Evolutionary conservation across 2,329 filamentous ascomycete genomes (phyloP), one percentile per base, ranked within the genome.

Genomic region (Graphiopsis chlorocephala): DNA sequence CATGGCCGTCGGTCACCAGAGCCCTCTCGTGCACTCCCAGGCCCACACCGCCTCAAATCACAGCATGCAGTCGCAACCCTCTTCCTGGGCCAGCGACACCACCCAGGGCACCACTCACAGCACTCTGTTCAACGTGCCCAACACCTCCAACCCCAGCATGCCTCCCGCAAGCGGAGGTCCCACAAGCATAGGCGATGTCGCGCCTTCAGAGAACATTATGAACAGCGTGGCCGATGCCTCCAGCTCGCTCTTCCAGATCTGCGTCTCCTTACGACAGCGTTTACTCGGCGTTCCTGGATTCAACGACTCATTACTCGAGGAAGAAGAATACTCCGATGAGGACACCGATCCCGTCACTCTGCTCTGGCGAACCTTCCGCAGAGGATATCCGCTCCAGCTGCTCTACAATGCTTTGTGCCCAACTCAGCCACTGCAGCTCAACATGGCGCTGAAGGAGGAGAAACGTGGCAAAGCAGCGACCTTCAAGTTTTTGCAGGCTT

Each of bases 151-250:
- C 71, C 60, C 60, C 25, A 45, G 20, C 33, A 62, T 62, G 60
- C 48, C 60, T 53, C 60, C 60, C 20, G 48, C 60, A 23, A 64
- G 67, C 76, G 55, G 50, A 50, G 67, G 63, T 58, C 78, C 78
- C 17, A 77, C 78, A 61, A 71, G 76, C 64, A 80, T 83, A 55
- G 86, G 83, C 66, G 86, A 86, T 66, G 86, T 93, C 67, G 81
- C 92, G 72, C 90, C 93, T 66, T 92, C 90, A 66, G 86, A 91
- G 77, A 97, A 97, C 78, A 96, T 99, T 77, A 97, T 99, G 83
- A 99, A 99, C 80, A 91, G 94, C 78, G 91, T 92, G 76, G 95
- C 93, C 76, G 93, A 97, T 77, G 93, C 95, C 69, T 92, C 91
- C 64, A 86, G 90, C 66, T 97, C 93, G 12, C 86, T 99, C 26